Base-by-base conservation (phyloP, 1,139 yeast genomes). In the Kodamaea derodonti region DNA sequence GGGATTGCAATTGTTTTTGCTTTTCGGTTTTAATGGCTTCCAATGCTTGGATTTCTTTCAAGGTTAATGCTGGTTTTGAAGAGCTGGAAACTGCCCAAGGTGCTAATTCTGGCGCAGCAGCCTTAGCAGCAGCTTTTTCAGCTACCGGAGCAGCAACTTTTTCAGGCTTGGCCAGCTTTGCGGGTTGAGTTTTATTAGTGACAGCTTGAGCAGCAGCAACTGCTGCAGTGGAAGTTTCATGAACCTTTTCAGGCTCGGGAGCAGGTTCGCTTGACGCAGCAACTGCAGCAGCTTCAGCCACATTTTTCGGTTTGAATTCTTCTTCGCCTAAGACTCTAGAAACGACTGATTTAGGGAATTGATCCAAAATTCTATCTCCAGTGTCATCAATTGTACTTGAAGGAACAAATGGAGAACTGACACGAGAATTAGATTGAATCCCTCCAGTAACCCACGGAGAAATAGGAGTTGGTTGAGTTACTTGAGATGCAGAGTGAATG, bases 41-140 rank as follows among this genome's bases (percentile, higher is more conserved):
- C 40, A 80, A 58, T 42, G 69, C 74, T 55, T 83, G 92, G 42
- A 85, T 81, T 52, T 85, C 86, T 39, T 78, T 75, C 45, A 85
- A 63, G 1, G 86, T 69, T 39, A 80, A 60, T n/a, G 69, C 55
- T 27, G 82, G 80, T 35, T 68, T 60, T 3, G 37, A 20, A 11
- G 4, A 5, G 23, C 32, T 47, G 13, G 54, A 48, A 9, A 60
- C 46, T 5, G 83, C 82, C 83, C 83, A 78, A 28, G 84, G 83
- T 7, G 83, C 83, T 39, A 71, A 52, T 34, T 56, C 54, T 38
- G 41, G 52, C 6, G 22, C 22, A 18, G 22, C 9, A 9, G 22
- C 22, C 9, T 18, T 18, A 9, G 22, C 22, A 8, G 16, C n/a
- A 9, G 22, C 27, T 13, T 27, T 16, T 5, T 10, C 14, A 4